Conservation (phyloP, 1,284 basidiomycete species). For the Naganishia sp. region DNA sequence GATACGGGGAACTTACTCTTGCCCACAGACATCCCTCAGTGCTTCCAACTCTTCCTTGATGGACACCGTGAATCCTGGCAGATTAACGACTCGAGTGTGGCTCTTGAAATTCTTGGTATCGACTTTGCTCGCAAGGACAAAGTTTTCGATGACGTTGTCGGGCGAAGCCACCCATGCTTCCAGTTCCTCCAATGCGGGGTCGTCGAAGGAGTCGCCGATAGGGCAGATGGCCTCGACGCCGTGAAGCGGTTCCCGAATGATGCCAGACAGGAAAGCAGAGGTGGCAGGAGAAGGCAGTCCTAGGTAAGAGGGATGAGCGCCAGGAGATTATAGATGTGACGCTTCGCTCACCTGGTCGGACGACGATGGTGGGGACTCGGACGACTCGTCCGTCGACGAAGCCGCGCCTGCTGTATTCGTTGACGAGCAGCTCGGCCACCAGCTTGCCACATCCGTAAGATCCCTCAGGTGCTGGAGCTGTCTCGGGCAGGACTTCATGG, state of each 20-base stretch:
- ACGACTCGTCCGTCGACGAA: slow-evolving; percentile 65
- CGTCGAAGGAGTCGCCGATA: slow-evolving; percentile 53
- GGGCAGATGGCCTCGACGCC: slow-evolving; percentile 61
- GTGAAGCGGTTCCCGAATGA: slow-evolving; percentile 65
- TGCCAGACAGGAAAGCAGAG: slow-evolving; percentile 64
- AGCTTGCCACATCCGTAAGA: slow-evolving; percentile 66
- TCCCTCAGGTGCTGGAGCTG: slow-evolving; percentile 62
- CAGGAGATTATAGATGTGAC: not conserved
- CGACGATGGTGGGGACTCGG: slow-evolving; percentile 65
- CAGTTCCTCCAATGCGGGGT: slow-evolving; percentile 54
- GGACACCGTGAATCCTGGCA: slow-evolving; percentile 53
- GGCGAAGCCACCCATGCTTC: slow-evolving; percentile 62
- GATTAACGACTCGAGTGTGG: slow-evolving; percentile 58
- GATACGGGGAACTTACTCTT: slow-evolving; percentile 35
- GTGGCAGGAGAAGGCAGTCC: slow-evolving; percentile 62
- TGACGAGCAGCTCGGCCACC: slow-evolving; percentile 62
- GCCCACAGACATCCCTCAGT: slow-evolving; percentile 46
- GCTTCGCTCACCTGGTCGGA: slow-evolving; percentile 55
- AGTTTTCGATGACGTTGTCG: slow-evolving; percentile 61
- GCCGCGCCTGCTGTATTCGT: slow-evolving; percentile 63
- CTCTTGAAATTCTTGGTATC: slow-evolving; percentile 56
- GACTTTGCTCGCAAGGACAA: slow-evolving; percentile 61
- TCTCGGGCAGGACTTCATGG: slow-evolving; percentile 58
- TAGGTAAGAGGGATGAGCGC: not conserved
- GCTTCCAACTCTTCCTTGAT: slow-evolving; percentile 52